These are phyloP conservation scores for Gleditsia sinensis DNA, from an alignment of 306 rosid genomes.

Conservation along the genomic window DNA sequence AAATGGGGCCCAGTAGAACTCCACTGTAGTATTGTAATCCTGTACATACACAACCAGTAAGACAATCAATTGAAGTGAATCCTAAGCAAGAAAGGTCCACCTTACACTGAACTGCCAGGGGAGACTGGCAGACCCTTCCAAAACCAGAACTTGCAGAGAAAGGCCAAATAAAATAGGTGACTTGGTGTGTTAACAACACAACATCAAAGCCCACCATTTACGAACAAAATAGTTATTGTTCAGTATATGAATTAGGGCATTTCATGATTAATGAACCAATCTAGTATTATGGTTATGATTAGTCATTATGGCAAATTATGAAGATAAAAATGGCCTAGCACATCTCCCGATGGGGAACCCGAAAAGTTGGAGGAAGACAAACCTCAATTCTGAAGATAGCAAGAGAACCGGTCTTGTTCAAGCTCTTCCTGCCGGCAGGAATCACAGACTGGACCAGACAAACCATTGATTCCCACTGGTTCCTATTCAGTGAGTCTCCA, in stretches of 20 bases:
- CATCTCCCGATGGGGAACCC: background rate
- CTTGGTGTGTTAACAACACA: slow-evolving; percentile 26
- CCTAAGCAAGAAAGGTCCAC: slow-evolving; percentile 34
- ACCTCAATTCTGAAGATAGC: slow-evolving; percentile 83
- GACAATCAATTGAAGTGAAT: slow-evolving; percentile 18
- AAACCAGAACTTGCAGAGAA: slow-evolving; percentile 17
- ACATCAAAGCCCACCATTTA: slow-evolving; percentile 32
- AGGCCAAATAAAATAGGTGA: slow-evolving; percentile 15
- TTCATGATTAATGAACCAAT: background rate
- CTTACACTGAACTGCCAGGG: slow-evolving; percentile 33
- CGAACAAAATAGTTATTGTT: slow-evolving; percentile 1
- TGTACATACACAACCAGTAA: slow-evolving; percentile 4
- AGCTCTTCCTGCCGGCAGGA: slow-evolving; percentile 72
- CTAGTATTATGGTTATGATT: slow-evolving; percentile 13
- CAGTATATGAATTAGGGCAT: too few species aligned
- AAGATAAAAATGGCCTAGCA: background rate
- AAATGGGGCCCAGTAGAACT: slow-evolving; percentile 98
- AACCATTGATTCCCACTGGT: slow-evolving; percentile 99
- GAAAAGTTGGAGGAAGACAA: background rate
- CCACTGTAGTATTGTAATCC: slow-evolving; percentile 77
- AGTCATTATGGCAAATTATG: background rate
- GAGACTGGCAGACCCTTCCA: slow-evolving; percentile 11
- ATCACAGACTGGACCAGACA: slow-evolving; percentile 79
- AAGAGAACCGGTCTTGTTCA: slow-evolving; percentile 84
- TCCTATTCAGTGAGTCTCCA: slow-evolving; percentile 94